These are phyloP conservation scores for Lecanicillium sp. DNA, from an alignment of 2,329 filamentous ascomycete genomes.

Conservation along the genomic window DNA sequence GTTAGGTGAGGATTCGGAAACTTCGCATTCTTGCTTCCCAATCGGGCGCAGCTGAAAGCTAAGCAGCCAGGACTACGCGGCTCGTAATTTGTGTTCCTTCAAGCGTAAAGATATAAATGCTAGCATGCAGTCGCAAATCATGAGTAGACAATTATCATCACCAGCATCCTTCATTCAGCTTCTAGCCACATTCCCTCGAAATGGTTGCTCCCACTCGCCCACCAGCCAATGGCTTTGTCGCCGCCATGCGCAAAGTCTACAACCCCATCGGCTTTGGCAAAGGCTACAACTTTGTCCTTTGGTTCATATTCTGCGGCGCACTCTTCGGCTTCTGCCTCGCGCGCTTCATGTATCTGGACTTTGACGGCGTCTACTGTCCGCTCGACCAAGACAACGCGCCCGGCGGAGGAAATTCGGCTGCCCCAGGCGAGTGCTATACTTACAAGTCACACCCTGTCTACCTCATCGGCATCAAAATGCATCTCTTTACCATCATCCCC, in stretches of 20 bases:
- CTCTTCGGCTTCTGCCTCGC: conserved; percentile 41
- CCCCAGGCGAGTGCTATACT: conserved; percentile 35
- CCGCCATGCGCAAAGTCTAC: conserved; percentile 18
- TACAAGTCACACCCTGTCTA: conserved; percentile 23
- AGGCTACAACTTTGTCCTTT: conserved; percentile 19
- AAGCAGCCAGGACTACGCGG: no score
- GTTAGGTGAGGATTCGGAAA: no score
- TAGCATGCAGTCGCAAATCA: no score
- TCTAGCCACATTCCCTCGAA: not conserved
- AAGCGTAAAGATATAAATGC: no score
- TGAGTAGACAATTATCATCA: no score
- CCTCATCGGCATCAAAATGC: conserved; percentile 36
- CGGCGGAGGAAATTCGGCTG: conserved; percentile 13
- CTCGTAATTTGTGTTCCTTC: no score
- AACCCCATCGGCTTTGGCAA: conserved; percentile 19
- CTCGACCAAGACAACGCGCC: not conserved
- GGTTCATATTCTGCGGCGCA: conserved; percentile 33
- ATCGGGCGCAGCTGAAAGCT: no score
- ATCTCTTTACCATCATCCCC: conserved; percentile 38
- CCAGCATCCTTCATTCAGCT: not conserved
- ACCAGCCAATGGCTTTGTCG: conserved; percentile 18
- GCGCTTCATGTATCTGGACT: conserved; percentile 41
- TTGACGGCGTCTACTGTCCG: conserved; percentile 30
- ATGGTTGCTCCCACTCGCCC: conserved; percentile 4
- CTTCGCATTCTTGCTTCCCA: no score